These are phyloP conservation scores for Circinella umbellata DNA, from an alignment of 371 early-diverging fungal species.

Conservation along the genomic window DNA sequence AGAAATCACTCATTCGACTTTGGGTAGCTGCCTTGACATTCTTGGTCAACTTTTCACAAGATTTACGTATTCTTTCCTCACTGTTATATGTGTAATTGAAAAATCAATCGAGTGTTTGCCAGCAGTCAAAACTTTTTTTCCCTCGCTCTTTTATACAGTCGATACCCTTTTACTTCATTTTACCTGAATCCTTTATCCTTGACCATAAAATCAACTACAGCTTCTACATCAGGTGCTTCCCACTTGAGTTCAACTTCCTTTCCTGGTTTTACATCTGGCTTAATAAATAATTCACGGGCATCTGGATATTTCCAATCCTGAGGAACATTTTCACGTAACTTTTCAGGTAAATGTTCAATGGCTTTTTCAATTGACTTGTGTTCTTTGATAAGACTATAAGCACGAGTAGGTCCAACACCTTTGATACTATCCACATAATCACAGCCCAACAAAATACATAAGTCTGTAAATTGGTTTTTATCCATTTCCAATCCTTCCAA, in stretches of 20 bases:
- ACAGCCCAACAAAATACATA: constrained; percentile 99
- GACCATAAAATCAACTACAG: constrained; percentile 90
- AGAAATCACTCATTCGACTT: constrained; percentile 92
- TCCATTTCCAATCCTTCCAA: constrained; percentile 78
- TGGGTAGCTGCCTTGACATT: constrained; percentile 80
- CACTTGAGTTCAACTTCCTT: constrained; percentile 79
- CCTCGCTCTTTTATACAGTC: too few species aligned
- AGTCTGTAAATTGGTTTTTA: constrained; percentile 92
- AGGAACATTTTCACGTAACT: constrained; percentile 77
- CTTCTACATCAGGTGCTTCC: constrained; percentile 90
- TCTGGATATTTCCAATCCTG: constrained; percentile 92
- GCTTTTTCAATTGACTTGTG: constrained; percentile 91
- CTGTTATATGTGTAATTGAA: constrained; percentile 36
- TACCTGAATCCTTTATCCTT: constrained; percentile 95
- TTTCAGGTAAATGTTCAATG: constrained; percentile 73
- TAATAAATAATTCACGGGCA: constrained; percentile 91
- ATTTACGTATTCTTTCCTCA: constrained; percentile 92
- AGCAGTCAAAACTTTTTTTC: not conserved
- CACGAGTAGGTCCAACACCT: constrained; percentile 96
- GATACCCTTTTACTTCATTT: not conserved
- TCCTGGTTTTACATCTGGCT: constrained; percentile 82
- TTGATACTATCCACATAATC: constrained; percentile 98
- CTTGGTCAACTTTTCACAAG: constrained; percentile 82
- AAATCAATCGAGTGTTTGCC: not conserved
- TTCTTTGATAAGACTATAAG: constrained; percentile 88